Conservation (phyloP, 176 grass and related monocot species). For the Triticum timopheevii region DNA sequence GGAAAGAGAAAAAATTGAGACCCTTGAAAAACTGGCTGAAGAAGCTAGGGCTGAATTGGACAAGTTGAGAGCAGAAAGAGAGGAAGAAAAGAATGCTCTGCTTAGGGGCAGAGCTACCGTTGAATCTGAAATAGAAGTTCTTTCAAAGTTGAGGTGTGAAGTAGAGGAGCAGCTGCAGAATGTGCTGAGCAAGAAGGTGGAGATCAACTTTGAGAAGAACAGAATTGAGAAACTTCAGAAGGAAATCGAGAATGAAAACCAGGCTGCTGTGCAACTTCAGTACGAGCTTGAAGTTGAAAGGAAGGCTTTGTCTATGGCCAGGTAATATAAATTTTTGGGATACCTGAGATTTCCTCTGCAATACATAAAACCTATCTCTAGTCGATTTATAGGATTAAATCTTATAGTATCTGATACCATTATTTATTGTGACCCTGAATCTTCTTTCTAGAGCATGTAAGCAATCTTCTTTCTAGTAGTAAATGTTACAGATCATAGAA, state of each 20-base stretch:
- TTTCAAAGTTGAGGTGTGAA: conserved; percentile 73
- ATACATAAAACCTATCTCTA: neutral
- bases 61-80: conserved; percentile 68
- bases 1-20: conserved; percentile 77
- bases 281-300: conserved; percentile 97
- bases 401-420: neutral
- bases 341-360: neutral
- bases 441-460: neutral
- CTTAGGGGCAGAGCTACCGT: conserved; percentile 64
- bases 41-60: conserved; percentile 72
- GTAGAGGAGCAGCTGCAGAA: conserved; percentile 85
- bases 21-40: conserved; percentile 70
- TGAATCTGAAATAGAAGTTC: conserved; percentile 92
- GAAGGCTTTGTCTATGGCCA: conserved; percentile 92
- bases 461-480: neutral
- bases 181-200: conserved; percentile 80
- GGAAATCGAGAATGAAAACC: conserved; percentile 77
- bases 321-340: conserved; percentile 39
- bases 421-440: neutral
- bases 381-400: neutral
- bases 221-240: conserved; percentile 69
- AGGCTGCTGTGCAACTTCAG: conserved; percentile 65
- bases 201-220: conserved; percentile 83
- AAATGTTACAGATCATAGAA: neutral
- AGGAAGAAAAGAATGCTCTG: conserved; percentile 75